Evolutionary conservation across 768 basidiomycete genomes (phyloP).

Genomic region (Jaapia argillacea): DNA sequence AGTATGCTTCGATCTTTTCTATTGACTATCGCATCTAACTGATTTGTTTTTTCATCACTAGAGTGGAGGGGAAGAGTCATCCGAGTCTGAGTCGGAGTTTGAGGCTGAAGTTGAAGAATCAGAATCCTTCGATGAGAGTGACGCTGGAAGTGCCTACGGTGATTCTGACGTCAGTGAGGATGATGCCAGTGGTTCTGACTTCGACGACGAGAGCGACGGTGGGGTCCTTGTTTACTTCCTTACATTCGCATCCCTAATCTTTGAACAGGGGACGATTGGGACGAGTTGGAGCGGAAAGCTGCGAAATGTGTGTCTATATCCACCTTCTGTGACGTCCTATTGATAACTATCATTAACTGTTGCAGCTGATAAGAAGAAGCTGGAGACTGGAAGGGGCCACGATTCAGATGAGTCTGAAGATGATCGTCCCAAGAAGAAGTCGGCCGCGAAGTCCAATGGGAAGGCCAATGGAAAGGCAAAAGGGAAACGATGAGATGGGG

Average conservation of each 20-base stretch:
- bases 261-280: constrained; percentile 84
- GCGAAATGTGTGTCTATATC: constrained; percentile 70
- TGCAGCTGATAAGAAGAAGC: constrained; percentile 36
- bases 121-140: constrained; percentile 22
- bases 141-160: constrained; percentile 45
- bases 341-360: not conserved
- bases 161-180: constrained; percentile 44
- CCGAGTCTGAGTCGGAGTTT: constrained; percentile 61
- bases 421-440: constrained; percentile 29
- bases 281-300: constrained; percentile 86
- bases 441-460: constrained; percentile 19
- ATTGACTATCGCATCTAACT: no score
- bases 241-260: constrained; percentile 3
- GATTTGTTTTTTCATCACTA: no score
- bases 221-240: constrained; percentile 12
- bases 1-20: constrained; percentile 29
- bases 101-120: constrained; percentile 34
- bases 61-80: constrained; percentile 54
- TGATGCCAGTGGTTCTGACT: constrained; percentile 64
- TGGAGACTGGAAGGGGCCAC: constrained; percentile 19
- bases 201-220: constrained; percentile 54
- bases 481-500: no score
- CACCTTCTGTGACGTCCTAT: not conserved
- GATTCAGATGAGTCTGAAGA: constrained; percentile 30
- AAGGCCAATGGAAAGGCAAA: no score